Conservation (phyloP, 495 filamentous ascomycete species). For the Aspergillus haitiensis region DNA sequence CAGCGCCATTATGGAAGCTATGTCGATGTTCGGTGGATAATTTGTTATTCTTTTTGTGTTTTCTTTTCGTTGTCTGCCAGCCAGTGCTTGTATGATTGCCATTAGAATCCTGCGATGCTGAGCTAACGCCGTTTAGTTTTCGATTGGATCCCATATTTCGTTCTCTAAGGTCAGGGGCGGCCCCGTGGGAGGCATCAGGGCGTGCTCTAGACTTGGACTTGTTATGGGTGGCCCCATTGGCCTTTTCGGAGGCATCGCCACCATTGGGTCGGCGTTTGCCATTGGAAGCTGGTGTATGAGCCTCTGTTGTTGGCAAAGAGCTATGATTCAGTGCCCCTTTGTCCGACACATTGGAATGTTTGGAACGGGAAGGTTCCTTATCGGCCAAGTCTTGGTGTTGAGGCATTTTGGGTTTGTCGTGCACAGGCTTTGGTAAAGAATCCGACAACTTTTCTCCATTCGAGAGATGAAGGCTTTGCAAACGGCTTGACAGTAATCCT, state of each 20-base stretch:
- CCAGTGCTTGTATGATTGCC: constrained; percentile 33
- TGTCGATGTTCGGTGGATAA: constrained; percentile 34
- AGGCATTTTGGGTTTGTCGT: constrained; percentile 33
- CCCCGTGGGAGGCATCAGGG: constrained; percentile 33
- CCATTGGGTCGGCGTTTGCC: constrained; percentile 37
- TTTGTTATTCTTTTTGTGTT: constrained; percentile 46
- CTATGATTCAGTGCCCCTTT: constrained; percentile 28
- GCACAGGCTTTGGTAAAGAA: constrained; percentile 26
- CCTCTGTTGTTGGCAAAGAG: constrained; percentile 24
- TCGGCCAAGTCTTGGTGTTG: constrained; percentile 23
- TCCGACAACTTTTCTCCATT: constrained; percentile 39
- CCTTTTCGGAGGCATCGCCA: constrained; percentile 36
- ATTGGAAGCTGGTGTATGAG: constrained; percentile 30
- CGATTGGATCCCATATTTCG: constrained; percentile 34
- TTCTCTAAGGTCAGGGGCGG: constrained; percentile 31
- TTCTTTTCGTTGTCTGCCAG: constrained; percentile 54
- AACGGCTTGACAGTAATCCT: constrained; percentile 38
- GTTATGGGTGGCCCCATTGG: constrained; percentile 39
- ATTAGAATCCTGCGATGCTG: constrained; percentile 30
- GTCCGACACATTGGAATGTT: constrained; percentile 35
- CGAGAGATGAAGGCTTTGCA: constrained; percentile 43
- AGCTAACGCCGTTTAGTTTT: constrained; percentile 35
- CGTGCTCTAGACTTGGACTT: constrained; percentile 38
- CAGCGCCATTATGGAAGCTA: constrained; percentile 30
- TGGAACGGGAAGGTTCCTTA: constrained; percentile 35